Conservation (phyloP, 495 filamentous ascomycete genomes). For the Oleoguttula mirabilis region DNA sequence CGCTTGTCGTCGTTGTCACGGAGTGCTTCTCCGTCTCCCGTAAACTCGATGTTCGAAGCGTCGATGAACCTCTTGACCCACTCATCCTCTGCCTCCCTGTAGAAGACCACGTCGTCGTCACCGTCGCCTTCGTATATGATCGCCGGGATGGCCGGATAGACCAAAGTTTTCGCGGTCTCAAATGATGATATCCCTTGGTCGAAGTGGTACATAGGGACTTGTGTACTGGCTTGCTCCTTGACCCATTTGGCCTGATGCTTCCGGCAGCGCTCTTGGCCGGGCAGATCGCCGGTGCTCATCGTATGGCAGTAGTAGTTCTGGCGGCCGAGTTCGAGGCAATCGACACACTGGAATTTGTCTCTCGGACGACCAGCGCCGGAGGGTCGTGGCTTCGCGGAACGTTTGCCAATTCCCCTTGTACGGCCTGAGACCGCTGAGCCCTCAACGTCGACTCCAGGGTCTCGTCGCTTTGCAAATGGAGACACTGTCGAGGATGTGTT, state of each 20-base stretch:
- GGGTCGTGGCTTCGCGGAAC: no score
- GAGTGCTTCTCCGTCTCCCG: not conserved
- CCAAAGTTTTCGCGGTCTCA: not conserved
- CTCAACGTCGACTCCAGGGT: no score
- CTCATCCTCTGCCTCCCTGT: not conserved
- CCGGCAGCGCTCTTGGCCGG: not conserved
- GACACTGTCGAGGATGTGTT: no score
- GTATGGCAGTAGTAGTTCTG: not conserved
- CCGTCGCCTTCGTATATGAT: not conserved
- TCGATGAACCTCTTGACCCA: constrained; percentile 3
- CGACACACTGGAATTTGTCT: not conserved
- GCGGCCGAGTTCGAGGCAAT: not conserved
- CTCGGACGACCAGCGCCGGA: no score
- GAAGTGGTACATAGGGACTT: not conserved
- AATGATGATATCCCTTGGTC: not conserved
- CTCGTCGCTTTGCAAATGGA: no score
- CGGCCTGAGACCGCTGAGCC: no score
- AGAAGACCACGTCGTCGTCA: not conserved
- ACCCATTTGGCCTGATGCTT: not conserved
- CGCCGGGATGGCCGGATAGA: constrained; percentile 1
- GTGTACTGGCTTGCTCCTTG: not conserved
- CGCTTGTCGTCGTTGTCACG: not conserved
- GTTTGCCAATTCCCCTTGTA: no score
- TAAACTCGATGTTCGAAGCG: not conserved
- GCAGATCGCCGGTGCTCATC: not conserved